These are phyloP conservation scores for Phytophthora tubulina DNA, from an alignment of 352 stramenopile genomes.

Conservation along the genomic window DNA sequence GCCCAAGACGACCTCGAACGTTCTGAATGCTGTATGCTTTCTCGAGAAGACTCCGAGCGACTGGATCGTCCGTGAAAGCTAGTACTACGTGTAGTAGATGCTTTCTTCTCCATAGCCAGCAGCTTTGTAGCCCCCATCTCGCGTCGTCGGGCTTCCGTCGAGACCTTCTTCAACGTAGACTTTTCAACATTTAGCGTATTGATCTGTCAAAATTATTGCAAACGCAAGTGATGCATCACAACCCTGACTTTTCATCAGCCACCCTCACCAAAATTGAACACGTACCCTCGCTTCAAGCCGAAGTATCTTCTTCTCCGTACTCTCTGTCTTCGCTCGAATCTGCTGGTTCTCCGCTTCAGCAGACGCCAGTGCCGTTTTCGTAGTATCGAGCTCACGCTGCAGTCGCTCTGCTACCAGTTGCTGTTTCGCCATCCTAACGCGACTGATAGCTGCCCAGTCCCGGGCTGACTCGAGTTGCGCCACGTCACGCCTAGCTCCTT, in stretches of 20 bases:
- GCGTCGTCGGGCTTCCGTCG: slow-evolving; percentile 45
- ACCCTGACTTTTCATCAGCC: not conserved
- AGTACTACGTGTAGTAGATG: not conserved
- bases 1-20: not conserved
- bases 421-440: slow-evolving; percentile 44
- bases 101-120: slow-evolving; percentile 44
- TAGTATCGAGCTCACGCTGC: slow-evolving; percentile 44
- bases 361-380: slow-evolving; percentile 35
- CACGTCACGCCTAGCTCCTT: slow-evolving; percentile 34
- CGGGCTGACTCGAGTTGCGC: slow-evolving; percentile 50
- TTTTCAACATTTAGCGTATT: slow-evolving; percentile 60
- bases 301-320: slow-evolving; percentile 48
- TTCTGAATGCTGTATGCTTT: not conserved
- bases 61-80: not conserved
- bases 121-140: slow-evolving; percentile 59
- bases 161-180: slow-evolving; percentile 44
- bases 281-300: slow-evolving; percentile 62
- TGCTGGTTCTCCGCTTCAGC: slow-evolving; percentile 47
- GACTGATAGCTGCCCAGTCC: slow-evolving; percentile 41
- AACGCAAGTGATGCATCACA: not conserved
- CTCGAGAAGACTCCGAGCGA: not conserved
- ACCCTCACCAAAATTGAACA: not conserved
- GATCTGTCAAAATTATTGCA: slow-evolving; percentile 43
- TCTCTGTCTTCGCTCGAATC: slow-evolving; percentile 38
- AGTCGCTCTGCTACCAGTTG: slow-evolving; percentile 41